These are phyloP conservation scores for Trypanosoma conorhini DNA, from an alignment of 208 protist genomes.

Conservation along the genomic window DNA sequence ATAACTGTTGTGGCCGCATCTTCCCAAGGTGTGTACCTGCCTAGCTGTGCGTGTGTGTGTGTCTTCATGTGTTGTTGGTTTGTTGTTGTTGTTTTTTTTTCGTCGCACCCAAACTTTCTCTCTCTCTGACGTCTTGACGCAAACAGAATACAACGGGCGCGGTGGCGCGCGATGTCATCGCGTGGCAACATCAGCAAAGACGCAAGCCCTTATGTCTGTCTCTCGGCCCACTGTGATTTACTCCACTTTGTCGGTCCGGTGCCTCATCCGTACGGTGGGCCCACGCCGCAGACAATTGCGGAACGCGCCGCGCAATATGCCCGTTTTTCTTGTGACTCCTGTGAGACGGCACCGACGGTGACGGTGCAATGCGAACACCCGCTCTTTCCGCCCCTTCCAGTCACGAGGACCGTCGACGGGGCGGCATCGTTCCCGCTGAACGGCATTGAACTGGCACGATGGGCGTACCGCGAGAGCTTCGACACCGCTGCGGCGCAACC, in stretches of 20 bases:
- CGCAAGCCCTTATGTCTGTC: conserved; percentile 31
- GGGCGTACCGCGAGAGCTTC: conserved; percentile 25
- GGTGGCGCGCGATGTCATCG: neutral
- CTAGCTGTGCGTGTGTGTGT: neutral
- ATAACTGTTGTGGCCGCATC: neutral
- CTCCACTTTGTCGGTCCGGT: conserved; percentile 31
- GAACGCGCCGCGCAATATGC: conserved; percentile 18
- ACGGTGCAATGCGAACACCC: conserved; percentile 20
- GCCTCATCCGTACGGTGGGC: conserved; percentile 31
- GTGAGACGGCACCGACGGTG: conserved; percentile 10
- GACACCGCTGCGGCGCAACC: conserved; percentile 1
- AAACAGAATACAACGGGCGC: neutral
- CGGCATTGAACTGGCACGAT: conserved; percentile 20
- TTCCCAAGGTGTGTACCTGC: neutral
- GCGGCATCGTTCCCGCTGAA: conserved; percentile 12
- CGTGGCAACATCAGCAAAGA: neutral
- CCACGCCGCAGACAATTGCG: conserved; percentile 31
- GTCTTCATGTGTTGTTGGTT: neutral
- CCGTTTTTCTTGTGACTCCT: conserved; percentile 15
- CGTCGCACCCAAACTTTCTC: neutral
- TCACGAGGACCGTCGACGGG: neutral
- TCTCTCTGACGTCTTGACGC: neutral
- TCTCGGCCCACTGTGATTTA: conserved; percentile 32
- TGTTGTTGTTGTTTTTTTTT: neutral
- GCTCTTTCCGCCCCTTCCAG: conserved; percentile 12